Percentiles rank a stretch among this genome's conserved stretches.
Conservation (phyloP, 129 eudicot genomes). For the Flaveria brownii region DNA sequence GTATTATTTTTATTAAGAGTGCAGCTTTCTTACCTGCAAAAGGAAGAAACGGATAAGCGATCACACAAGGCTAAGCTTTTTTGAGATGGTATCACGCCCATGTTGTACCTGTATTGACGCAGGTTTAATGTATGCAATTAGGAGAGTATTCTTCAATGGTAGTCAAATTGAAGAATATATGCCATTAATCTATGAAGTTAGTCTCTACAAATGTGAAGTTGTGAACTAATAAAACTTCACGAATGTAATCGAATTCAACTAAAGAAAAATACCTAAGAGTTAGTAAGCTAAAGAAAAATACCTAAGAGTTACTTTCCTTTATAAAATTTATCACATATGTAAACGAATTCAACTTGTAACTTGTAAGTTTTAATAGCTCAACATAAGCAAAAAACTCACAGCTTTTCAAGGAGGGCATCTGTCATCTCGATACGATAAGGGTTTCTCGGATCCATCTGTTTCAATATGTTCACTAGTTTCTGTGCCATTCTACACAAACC, state of each 20-base stretch:
- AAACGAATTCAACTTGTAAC: not conserved
- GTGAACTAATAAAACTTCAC: too few relatives aligned
- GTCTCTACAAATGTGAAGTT: not conserved
- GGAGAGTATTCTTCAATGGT: not conserved
- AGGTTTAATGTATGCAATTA: not conserved
- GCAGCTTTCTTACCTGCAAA: constrained; percentile 70
- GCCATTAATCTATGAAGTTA: not conserved
- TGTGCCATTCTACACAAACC: constrained; percentile 77
- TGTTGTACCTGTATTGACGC: constrained; percentile 66
- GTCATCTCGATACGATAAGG: constrained; percentile 89
- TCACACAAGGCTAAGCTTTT: constrained; percentile 85
- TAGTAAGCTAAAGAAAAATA: not conserved
- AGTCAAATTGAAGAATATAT: not conserved
- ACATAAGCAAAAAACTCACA: constrained; percentile 50
- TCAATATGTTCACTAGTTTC: constrained; percentile 80
- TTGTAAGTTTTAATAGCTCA: not conserved
- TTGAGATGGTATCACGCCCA: constrained; percentile 84
- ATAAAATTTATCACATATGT: not conserved
- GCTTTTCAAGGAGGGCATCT: constrained; percentile 73
- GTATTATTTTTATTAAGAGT: not conserved
- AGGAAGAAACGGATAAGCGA: constrained; percentile 70
- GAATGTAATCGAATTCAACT: too few relatives aligned
- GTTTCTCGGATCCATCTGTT: constrained; percentile 88
- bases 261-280: not conserved
- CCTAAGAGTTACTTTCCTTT: not conserved